Base-by-base conservation (phyloP, 1,284 basidiomycete genomes). In the Boletus chippewaensis region DNA sequence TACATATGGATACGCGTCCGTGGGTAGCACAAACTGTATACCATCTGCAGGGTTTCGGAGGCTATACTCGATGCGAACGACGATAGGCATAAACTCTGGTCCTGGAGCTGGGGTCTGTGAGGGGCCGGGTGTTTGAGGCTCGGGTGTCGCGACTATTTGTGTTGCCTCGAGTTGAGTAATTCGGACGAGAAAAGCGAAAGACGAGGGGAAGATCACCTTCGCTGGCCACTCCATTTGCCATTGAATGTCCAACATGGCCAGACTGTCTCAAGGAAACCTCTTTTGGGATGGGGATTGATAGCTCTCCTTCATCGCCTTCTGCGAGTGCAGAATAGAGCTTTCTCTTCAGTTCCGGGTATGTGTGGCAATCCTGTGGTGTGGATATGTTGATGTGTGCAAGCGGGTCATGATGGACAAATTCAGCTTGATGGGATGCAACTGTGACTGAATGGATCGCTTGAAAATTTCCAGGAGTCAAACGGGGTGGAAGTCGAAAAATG, bases 331-430 rank as follows among this genome's bases (percentile, higher is more conserved):
- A 83, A 73, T 93, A 99, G 29, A 96, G 70, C 71, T 87, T 90
- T 49, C 95, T 81, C 76, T 97, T 98, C 55, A 96, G 77, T 66
- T 97, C 95, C 7, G 93, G 91, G 70, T 97, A 94, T 39, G 82
- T 79, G 62, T 94, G 91, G 51, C 91, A 87, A 62, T 97, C 92
- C 56, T 83, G 79, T 4, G 87, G 75, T 53, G 90, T 84, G 24
- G 76, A 80, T 51, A 88, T 76, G 40, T 74, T 77, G 57, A 91
- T 76, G 50, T 81, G 83, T 22, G 82, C 75, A 26, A 92, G 75
- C 2, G 91, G 84, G 66, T 95, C 86, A 61, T 83, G 71, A 63
- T 91, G 82, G 5, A 80, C 75, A 64, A 89, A 92, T 55, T 90
- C 84, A 28, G 87, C 81, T 52, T 72, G 70, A 62, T 84, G 76